Evolutionary conservation across 108 stramenopile species (phyloP), one percentile per base, ranked within the genome.

Genomic region (Craspedostauros australis): DNA sequence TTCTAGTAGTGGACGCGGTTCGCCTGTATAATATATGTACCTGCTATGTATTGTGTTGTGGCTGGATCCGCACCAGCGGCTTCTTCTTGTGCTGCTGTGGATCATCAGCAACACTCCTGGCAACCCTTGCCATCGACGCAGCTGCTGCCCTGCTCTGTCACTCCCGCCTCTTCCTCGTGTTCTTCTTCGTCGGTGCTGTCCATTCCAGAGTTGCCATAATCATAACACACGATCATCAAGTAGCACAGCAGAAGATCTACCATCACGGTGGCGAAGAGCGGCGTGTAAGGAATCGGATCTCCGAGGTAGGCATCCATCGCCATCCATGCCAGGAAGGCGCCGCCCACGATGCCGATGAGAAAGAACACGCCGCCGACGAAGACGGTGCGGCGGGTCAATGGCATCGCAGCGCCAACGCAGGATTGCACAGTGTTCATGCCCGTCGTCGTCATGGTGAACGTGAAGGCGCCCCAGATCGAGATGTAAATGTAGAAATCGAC

Each of bases 391-490:
- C 63, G 39, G 7, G 31, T 21, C 9, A 51, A 27, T 38, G n/a
- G 44, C 29, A 30, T 54, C 46, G 32, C 40, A 50, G 20, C 57
- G 64, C 14, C 29, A 22, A 23, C 62, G 52, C 20, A 66, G 50
- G 18, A 36, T 57, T 20, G 18, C 11, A n/a, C n/a, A n/a, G n/a
- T n/a, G n/a, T n/a, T n/a, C 64, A 66, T 66, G 15, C 64, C 64
- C n/a, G 32, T 32, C 4, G 49, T 26, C 7, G 64, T 57, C 64
- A 66, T 66, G 12, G 64, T 57, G 30, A 54, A 66, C 8, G 55
- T 66, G 39, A 66, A 66, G 28, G 55, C 64, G n/a, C 49, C 49
- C 64, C 64, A 66, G 26, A 66, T 66, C 39, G 57, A 43, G 11
- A 57, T 40, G 36, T 66, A 66, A 14, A 57, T 48, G 12, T 45